phyloP scores from a whole-genome alignment of 2,329 filamentous ascomycete species.

The Nectriaceae sp. region DNA sequence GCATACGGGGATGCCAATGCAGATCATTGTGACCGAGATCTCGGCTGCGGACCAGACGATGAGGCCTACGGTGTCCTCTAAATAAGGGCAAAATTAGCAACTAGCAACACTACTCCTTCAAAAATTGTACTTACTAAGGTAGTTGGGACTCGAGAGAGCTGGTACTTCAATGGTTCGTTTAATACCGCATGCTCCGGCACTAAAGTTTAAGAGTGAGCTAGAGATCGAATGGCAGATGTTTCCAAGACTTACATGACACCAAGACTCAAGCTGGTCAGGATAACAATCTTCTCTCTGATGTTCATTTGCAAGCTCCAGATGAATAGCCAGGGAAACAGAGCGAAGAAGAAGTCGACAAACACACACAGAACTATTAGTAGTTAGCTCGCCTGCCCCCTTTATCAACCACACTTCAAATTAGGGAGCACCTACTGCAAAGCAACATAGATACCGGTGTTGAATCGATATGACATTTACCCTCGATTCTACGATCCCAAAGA shows the following conservation, averaged over 20 bases:
- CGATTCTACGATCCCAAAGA: slow-evolving; percentile 7
- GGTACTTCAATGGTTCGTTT: slow-evolving; percentile 30
- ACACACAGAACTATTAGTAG: slow-evolving; percentile 20
- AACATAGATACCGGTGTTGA: slow-evolving; percentile 2
- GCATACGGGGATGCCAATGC: slow-evolving; percentile 42
- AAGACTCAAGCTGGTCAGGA: slow-evolving; percentile 43
- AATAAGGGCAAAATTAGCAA: slow-evolving; percentile 1
- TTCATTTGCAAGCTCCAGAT: slow-evolving; percentile 48
- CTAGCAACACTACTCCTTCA: too few relatives aligned
- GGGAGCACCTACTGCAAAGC: not conserved
- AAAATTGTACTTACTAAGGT: slow-evolving; percentile 11
- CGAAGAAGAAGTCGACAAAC: slow-evolving; percentile 41
- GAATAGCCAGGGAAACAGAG: slow-evolving; percentile 45
- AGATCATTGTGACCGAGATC: slow-evolving; percentile 40
- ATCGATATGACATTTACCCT: slow-evolving; percentile 5
- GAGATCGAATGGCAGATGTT: too few relatives aligned
- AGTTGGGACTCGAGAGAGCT: slow-evolving; percentile 28
- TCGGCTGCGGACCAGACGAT: slow-evolving; percentile 43
- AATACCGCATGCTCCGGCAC: slow-evolving; percentile 32
- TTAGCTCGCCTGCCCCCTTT: slow-evolving; percentile 7
- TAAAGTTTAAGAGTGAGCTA: slow-evolving; percentile 9
- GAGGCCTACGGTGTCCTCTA: slow-evolving; percentile 37
- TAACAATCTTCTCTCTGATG: slow-evolving; percentile 45
- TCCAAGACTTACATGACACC: slow-evolving; percentile 42
- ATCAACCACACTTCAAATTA: not conserved